Percentiles rank a stretch among this genome's conserved stretches.
phyloP scores from a whole-genome alignment of 2,329 filamentous ascomycete genomes.

The Mariannaea sp. region DNA sequence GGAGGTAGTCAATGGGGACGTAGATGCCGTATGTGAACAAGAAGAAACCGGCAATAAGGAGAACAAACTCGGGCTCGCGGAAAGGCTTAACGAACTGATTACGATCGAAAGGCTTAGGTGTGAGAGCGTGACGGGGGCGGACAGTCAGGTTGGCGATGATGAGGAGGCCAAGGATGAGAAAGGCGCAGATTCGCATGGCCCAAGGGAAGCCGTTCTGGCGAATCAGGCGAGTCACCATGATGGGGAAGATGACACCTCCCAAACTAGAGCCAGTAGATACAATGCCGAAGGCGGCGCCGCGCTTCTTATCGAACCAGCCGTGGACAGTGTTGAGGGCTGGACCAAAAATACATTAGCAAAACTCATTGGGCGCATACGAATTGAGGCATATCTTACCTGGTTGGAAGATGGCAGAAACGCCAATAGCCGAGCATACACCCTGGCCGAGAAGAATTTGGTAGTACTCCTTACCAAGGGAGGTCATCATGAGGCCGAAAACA shows the following conservation, averaged over 20 bases:
- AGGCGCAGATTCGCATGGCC: conserved; percentile 47
- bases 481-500: conserved; percentile 68
- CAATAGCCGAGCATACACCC: conserved; percentile 44
- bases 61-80: conserved; percentile 40
- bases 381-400: conserved; percentile 39
- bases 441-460: conserved; percentile 50
- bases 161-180: conserved; percentile 44
- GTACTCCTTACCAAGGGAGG: conserved; percentile 51
- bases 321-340: conserved; percentile 39
- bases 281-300: conserved; percentile 44
- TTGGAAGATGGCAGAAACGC: conserved; percentile 42
- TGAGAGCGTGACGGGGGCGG: conserved; percentile 33
- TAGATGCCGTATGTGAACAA: conserved; percentile 45
- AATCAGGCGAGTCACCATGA: conserved; percentile 47
- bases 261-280: conserved; percentile 44
- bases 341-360: background rate
- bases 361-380: background rate
- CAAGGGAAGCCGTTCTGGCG: conserved; percentile 44
- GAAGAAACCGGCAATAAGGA: conserved; percentile 41
- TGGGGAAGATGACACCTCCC: conserved; percentile 48
- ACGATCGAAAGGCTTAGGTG: conserved; percentile 37
- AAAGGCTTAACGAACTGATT: conserved; percentile 42
- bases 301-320: conserved; percentile 44
- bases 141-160: conserved; percentile 42
- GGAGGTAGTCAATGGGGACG: conserved; percentile 46